Percentiles rank a stretch among this genome's conserved stretches.
Evolutionary conservation across 345 rosid species (phyloP).

Genomic region (Lumnitzera littorea): DNA sequence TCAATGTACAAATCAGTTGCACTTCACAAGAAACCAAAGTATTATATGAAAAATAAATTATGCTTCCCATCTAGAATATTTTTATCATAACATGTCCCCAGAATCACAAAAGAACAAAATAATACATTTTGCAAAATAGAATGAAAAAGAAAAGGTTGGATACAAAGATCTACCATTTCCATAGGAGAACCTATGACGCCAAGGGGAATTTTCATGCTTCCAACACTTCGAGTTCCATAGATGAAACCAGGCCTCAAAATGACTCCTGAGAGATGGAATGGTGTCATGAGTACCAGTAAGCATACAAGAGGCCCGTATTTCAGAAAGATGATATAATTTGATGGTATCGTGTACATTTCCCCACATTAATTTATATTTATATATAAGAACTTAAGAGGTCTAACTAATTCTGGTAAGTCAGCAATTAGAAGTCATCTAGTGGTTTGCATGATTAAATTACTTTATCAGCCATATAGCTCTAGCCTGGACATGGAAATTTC

Average conservation of each 20-base stretch:
- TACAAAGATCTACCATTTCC: conserved; percentile 58
- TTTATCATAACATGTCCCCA: not conserved
- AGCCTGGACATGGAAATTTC: no score
- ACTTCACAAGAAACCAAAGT: not conserved
- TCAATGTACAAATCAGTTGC: no score
- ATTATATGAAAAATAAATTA: not conserved
- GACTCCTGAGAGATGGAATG: conserved; percentile 42
- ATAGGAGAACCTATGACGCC: conserved; percentile 80
- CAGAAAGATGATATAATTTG: no score
- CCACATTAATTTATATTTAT: no score
- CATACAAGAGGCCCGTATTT: no score
- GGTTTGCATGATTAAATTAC: no score
- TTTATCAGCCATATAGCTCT: no score
- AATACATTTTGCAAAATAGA: not conserved
- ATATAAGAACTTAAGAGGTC: no score
- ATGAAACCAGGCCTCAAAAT: conserved; percentile 95
- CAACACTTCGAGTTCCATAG: conserved; percentile 80
- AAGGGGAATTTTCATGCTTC: conserved; percentile 73
- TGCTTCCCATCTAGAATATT: not conserved
- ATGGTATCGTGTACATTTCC: no score
- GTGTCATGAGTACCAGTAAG: not conserved
- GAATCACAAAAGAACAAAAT: not conserved
- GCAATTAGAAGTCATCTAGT: no score
- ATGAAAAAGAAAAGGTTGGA: not conserved
- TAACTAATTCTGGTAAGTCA: no score